Conservation (phyloP, 441 rosid genomes). For the Raphanus hybrid region DNA sequence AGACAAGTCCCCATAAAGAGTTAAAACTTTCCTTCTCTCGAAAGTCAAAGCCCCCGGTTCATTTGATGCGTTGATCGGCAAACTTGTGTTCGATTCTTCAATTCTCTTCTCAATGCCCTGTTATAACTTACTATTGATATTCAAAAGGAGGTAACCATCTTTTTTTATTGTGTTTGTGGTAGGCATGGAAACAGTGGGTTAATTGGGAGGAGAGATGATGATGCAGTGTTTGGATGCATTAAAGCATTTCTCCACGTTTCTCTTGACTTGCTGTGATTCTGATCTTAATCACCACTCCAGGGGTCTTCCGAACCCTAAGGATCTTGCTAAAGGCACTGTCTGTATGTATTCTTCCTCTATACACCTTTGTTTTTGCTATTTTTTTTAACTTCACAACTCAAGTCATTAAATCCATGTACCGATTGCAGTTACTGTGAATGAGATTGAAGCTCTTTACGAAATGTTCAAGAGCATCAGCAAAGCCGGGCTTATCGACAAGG, state of each 20-base stretch:
- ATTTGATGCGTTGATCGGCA: slow-evolving; percentile 7
- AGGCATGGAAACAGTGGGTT: slow-evolving; percentile 43
- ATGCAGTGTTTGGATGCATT: slow-evolving; percentile 60
- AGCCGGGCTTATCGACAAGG: slow-evolving; percentile 67
- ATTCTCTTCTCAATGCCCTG: not conserved
- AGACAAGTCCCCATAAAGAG: not conserved
- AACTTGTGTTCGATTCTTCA: slow-evolving; percentile 34
- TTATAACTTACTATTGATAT: not conserved
- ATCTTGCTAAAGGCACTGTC: slow-evolving; percentile 63
- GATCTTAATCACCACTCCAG: slow-evolving; percentile 44
- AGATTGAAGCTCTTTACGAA: slow-evolving; percentile 72
- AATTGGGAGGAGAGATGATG: slow-evolving; percentile 53
- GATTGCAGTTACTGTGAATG: slow-evolving; percentile 67
- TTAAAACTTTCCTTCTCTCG: slow-evolving; percentile 4
- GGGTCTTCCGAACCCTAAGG: slow-evolving; percentile 55
- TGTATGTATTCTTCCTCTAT: slow-evolving; percentile 48
- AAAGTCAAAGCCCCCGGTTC: slow-evolving; percentile 22
- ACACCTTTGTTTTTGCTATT: not conserved
- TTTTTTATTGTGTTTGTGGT: slow-evolving; percentile 20
- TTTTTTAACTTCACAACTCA: not conserved
- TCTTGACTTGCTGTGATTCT: slow-evolving; percentile 58
- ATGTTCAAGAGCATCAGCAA: slow-evolving; percentile 64
- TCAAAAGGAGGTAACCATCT: not conserved
- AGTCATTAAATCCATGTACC: not conserved
- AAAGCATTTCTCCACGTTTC: slow-evolving; percentile 49